Conservation (phyloP, 2,329 filamentous ascomycete genomes). For the Bipolaris sorokiniana region DNA sequence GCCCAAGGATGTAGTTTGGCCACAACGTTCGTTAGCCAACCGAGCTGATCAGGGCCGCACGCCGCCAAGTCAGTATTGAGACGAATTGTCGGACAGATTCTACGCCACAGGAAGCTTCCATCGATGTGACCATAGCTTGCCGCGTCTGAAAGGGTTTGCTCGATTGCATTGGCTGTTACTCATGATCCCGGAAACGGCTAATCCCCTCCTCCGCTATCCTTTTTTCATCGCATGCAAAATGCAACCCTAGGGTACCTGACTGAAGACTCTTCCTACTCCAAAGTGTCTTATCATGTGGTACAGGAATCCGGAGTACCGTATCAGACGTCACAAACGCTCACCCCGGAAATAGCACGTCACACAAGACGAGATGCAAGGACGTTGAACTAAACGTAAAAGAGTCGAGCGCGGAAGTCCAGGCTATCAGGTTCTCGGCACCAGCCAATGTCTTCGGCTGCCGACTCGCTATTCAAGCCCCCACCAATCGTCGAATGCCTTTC, state of each 20-base stretch:
- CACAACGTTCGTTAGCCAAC: constrained; percentile 18
- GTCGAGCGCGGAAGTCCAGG: constrained; percentile 20
- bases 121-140: constrained; percentile 20
- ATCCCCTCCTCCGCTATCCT: constrained; percentile 14
- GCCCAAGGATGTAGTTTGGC: constrained; percentile 15
- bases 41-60: constrained; percentile 20
- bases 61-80: constrained; percentile 22
- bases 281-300: constrained; percentile 4
- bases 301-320: background rate
- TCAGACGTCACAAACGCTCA: constrained; percentile 10
- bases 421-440: constrained; percentile 21
- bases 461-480: constrained; percentile 30
- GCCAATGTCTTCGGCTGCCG: constrained; percentile 26
- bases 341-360: constrained; percentile 12
- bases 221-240: constrained; percentile 5
- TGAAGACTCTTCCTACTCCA: background rate
- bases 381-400: constrained; percentile 25
- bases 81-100: constrained; percentile 25
- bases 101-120: constrained; percentile 32
- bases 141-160: constrained; percentile 10
- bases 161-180: constrained; percentile 20
- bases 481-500: constrained; percentile 33
- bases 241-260: background rate
- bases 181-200: constrained; percentile 15
- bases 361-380: constrained; percentile 24